Conservation (phyloP, 352 stramenopile species). For the Aphanomyces invadans region DNA sequence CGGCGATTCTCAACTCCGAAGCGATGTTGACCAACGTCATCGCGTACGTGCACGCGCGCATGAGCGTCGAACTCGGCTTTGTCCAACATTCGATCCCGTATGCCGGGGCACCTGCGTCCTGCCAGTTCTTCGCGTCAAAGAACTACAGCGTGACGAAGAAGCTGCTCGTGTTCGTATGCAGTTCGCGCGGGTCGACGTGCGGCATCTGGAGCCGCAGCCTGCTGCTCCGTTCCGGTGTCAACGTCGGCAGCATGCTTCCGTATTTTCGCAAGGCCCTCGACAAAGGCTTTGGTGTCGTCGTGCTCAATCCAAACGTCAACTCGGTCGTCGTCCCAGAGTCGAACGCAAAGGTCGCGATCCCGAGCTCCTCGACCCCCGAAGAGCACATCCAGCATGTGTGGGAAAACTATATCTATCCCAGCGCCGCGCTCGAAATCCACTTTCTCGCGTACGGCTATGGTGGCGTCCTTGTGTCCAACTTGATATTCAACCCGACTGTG, state of each 20-base stretch:
- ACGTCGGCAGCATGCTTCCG: slow-evolving; percentile 84
- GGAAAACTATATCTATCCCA: slow-evolving; percentile 80
- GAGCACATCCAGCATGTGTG: slow-evolving; percentile 85
- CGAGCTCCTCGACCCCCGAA: slow-evolving; percentile 72
- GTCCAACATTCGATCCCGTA: slow-evolving; percentile 70
- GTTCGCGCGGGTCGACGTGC: slow-evolving; percentile 60
- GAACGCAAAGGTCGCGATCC: slow-evolving; percentile 74
- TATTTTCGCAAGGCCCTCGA: slow-evolving; percentile 73
- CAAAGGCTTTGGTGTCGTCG: slow-evolving; percentile 72
- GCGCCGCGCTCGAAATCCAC: slow-evolving; percentile 74
- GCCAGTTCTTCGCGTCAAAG: slow-evolving; percentile 64
- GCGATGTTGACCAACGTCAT: slow-evolving; percentile 62
- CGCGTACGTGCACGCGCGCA: slow-evolving; percentile 61
- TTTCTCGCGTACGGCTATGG: slow-evolving; percentile 85
- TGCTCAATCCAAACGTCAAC: slow-evolving; percentile 90
- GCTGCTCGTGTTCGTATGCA: slow-evolving; percentile 77
- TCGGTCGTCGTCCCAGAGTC: slow-evolving; percentile 46
- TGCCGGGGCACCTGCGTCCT: slow-evolving; percentile 31
- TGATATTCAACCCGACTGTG: slow-evolving; percentile 69
- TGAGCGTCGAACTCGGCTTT: slow-evolving; percentile 75
- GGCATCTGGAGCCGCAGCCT: slow-evolving; percentile 85
- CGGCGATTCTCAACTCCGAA: slow-evolving; percentile 65
- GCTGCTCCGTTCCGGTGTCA: slow-evolving; percentile 74
- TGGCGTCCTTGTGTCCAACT: slow-evolving; percentile 61
- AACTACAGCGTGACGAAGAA: slow-evolving; percentile 72